A percentile compares a stretch with the other conserved stretches of the same genome.
These are phyloP conservation scores for Salvia splendens DNA, from an alignment of 257 asterid species.

Conservation along the genomic window DNA sequence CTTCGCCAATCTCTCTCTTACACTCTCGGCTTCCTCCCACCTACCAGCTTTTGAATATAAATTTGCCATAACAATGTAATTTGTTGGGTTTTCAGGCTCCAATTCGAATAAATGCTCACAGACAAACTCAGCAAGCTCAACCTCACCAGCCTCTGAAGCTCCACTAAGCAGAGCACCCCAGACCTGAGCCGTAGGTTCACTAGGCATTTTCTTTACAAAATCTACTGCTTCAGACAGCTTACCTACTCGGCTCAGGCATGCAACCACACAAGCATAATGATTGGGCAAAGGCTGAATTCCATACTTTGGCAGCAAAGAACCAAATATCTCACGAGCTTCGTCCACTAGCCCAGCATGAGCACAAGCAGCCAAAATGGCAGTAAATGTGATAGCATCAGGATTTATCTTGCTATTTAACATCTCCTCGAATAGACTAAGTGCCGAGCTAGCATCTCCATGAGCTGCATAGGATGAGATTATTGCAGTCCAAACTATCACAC, in stretches of 20 bases:
- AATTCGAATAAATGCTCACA: conserved; percentile 56
- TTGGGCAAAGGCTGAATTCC: conserved; percentile 59
- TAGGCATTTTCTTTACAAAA: conserved; percentile 67
- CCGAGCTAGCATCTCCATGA: conserved; percentile 72
- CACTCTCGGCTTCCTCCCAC: conserved; percentile 78
- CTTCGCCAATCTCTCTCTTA: conserved; percentile 54
- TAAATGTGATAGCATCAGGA: conserved; percentile 74
- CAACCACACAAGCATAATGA: conserved; percentile 79
- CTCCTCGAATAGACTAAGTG: conserved; percentile 56
- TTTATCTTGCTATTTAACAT: conserved; percentile 53
- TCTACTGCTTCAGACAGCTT: conserved; percentile 65
- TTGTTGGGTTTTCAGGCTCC: conserved; percentile 74
- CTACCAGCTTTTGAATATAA: conserved; percentile 72
- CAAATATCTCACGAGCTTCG: conserved; percentile 59
- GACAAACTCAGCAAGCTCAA: conserved; percentile 62
- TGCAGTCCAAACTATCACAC: conserved; percentile 83
- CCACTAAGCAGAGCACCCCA: conserved; percentile 90
- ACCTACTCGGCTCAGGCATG: conserved; percentile 70
- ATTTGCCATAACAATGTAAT: conserved; percentile 71
- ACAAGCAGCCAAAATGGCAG: conserved; percentile 79
- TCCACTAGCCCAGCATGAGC: conserved; percentile 76
- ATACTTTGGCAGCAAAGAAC: conserved; percentile 48
- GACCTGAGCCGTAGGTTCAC: conserved; percentile 58
- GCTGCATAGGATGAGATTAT: conserved; percentile 76
- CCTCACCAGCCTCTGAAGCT: conserved; percentile 65